Evolutionary conservation across 495 filamentous ascomycete genomes (phyloP), one percentile per base, ranked within the genome.

Genomic region (Xylaria longipes): DNA sequence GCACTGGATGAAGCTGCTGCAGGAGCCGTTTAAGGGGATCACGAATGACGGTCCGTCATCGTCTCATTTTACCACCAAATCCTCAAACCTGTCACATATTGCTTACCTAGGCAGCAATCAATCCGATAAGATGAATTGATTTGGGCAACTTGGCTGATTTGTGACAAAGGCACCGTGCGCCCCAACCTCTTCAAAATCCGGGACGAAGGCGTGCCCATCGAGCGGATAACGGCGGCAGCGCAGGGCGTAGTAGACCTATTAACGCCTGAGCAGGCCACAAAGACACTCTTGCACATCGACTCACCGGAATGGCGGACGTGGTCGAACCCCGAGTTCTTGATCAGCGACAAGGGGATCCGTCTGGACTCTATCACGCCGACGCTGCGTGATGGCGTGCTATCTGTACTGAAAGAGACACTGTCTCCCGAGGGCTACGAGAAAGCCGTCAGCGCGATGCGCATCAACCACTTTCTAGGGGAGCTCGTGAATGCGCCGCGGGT

Each of bases 381-480:
- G 6, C 76, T 83, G 31, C 86, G 87, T 41, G 79, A 81, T 37
- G 78, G 86, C 48, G 82, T 88, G 43, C 83, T 91, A 63, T 76
- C 80, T 35, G 77, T 93, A 2, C 82, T 93, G 0, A 72, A 85
- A 61, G 72, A 82, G 0, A 88, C 89, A 0, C 83, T 93, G 11
- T 93, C 90, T 0, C 83, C 86, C 0, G 88, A 90, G 72, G 92
- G 92, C 48, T 94, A 93, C 81, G 81, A 84, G 37, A 94, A 94
- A 73, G 91, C 91, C 68, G 75, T 89, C 45, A 85, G 78, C 22
- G 90, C 90, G 7, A 93, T 93, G 89, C 88, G 89, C 76, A 92
- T 91, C 79, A 94, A 94, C 82, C 88, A 89, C 72, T 94, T 93
- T 84, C 87, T 94, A 3, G 92, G 92, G 69, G 86, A 91, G 58